Evolutionary conservation across 352 stramenopile genomes (phyloP).

Genomic region (Globisporangium canariense): DNA sequence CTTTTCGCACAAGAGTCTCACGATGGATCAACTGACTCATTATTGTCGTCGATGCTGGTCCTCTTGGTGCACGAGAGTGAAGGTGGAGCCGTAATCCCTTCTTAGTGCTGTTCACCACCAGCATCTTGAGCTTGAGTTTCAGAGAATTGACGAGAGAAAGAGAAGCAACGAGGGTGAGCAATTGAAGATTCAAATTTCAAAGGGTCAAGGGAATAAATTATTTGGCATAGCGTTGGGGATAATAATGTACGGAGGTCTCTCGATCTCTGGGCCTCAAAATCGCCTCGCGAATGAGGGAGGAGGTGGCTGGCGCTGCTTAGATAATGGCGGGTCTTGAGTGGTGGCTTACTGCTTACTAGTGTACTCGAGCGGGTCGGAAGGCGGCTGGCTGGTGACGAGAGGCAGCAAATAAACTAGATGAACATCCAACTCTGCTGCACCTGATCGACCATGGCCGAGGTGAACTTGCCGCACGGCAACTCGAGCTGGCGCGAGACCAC

Average conservation of each 20-base stretch:
- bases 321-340: not conserved
- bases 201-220: conserved; percentile 7
- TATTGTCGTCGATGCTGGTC: not conserved
- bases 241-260: conserved; percentile 4
- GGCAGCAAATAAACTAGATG: not conserved
- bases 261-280: conserved; percentile 2
- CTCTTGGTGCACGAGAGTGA: conserved; percentile 5
- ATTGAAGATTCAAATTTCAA: not conserved
- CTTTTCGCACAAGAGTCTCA: not conserved
- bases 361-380: not conserved
- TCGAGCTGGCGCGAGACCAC: conserved; percentile 28
- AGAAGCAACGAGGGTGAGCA: not conserved
- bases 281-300: not conserved
- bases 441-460: conserved; percentile 44
- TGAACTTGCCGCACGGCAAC: conserved; percentile 36
- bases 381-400: not conserved
- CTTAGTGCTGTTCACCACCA: not conserved
- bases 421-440: conserved; percentile 65
- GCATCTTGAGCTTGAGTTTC: not conserved
- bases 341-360: conserved; percentile 2
- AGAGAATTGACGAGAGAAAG: not conserved
- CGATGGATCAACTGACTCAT: not conserved
- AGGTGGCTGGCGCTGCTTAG: not conserved
- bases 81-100: not conserved
- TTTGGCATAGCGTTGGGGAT: not conserved